These are phyloP conservation scores for Podospora conica DNA, from an alignment of 495 filamentous ascomycete species.

Conservation along the genomic window DNA sequence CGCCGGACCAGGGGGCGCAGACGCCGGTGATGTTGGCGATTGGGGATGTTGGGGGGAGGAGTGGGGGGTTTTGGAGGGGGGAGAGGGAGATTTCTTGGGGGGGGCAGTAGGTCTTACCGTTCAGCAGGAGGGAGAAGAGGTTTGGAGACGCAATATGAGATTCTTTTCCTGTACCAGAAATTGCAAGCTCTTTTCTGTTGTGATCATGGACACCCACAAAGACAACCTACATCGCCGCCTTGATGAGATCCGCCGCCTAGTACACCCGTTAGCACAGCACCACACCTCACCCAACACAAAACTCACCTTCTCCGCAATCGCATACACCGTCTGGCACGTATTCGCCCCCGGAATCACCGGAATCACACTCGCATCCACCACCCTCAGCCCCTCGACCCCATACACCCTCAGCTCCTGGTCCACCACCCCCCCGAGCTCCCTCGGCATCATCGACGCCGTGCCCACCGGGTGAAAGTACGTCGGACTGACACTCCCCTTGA, in stretches of 20 bases:
- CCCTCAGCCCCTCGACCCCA: conserved; percentile 32
- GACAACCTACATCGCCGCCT: background rate
- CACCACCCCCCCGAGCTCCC: conserved; percentile 48
- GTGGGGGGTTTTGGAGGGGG: conserved; percentile 42
- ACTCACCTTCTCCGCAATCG: conserved; percentile 39
- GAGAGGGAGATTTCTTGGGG: conserved; percentile 38
- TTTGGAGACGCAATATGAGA: background rate
- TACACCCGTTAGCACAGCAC: background rate
- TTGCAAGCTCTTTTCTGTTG: no score
- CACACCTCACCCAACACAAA: no score
- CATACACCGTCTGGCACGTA: conserved; percentile 39
- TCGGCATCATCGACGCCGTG: conserved; percentile 44
- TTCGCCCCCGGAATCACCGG: conserved; percentile 35
- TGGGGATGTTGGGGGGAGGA: conserved; percentile 36
- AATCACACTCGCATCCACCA: conserved; percentile 41
- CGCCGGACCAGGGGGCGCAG: conserved; percentile 43
- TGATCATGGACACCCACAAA: no score
- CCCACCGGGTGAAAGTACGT: conserved; percentile 40
- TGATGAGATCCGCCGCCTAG: conserved; percentile 2
- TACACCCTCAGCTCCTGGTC: conserved; percentile 40
- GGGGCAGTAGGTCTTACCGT: background rate
- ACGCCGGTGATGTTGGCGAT: conserved; percentile 50
- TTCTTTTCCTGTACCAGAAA: background rate
- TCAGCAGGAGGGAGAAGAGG: no score
- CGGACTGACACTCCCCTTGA: conserved; percentile 28